Conservation (phyloP, 305 asterid genomes). For the Lippia alba region DNA sequence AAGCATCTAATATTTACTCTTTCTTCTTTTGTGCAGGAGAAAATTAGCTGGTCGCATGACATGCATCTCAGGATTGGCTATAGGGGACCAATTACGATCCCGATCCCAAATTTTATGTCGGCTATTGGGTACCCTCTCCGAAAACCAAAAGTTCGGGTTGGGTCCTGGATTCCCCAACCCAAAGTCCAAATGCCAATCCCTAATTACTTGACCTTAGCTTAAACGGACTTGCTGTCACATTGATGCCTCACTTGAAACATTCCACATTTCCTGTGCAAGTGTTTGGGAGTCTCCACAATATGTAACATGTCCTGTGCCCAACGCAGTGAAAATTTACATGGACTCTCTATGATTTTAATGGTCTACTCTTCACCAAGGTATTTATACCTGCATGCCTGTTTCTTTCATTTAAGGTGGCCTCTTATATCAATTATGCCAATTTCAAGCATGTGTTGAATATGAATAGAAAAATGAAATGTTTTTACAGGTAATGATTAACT, state of each 20-base stretch:
- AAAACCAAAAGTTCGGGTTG: no score
- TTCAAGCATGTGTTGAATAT: no score
- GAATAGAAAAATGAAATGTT: no score
- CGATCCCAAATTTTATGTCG: no score
- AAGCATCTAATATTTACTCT: conserved; percentile 27
- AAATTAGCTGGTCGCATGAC: not conserved
- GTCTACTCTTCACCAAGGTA: not conserved
- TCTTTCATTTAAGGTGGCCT: no score
- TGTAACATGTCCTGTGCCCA: not conserved
- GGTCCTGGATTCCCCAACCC: no score
- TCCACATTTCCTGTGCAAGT: not conserved
- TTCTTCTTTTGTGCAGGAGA: conserved; percentile 35
- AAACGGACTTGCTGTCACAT: not conserved
- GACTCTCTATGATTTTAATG: not conserved
- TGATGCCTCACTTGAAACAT: not conserved
- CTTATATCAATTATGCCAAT: no score
- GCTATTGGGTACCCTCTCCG: no score
- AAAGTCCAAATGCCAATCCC: no score
- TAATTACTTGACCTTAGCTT: not conserved
- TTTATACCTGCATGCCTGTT: no score
- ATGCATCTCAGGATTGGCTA: not conserved
- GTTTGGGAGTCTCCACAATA: not conserved
- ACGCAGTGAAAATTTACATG: not conserved
- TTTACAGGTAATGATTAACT: no score
- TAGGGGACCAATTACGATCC: not conserved